Percentiles rank a stretch among this genome's conserved stretches.
phyloP scores from a whole-genome alignment of 176 grass and related monocot species.

The Eleusine indica region DNA sequence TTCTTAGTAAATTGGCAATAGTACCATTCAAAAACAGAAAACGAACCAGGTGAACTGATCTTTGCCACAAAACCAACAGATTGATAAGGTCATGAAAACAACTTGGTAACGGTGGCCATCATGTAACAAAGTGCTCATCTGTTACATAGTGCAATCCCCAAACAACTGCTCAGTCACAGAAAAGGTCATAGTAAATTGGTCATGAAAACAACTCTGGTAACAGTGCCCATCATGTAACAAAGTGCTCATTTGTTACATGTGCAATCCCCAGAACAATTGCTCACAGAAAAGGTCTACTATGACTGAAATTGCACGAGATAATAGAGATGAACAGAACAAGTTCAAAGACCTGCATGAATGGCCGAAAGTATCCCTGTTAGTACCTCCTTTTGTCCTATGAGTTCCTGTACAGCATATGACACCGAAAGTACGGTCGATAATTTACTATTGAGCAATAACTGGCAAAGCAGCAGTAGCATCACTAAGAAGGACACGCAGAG shows the following conservation, averaged over 20 bases:
- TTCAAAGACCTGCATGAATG: slow-evolving; percentile 11
- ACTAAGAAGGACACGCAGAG: slow-evolving; percentile 3
- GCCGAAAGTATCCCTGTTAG: background rate
- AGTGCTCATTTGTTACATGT: background rate
- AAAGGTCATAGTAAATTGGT: background rate
- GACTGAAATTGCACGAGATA: background rate
- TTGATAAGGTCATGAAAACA: background rate
- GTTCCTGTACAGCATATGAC: background rate
- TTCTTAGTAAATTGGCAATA: background rate
- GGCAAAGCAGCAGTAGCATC: background rate
- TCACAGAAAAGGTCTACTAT: background rate
- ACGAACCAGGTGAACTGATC: background rate
- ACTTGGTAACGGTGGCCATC: background rate
- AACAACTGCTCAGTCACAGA: background rate
- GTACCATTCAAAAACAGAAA: background rate
- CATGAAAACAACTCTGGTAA: background rate
- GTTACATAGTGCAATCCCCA: background rate
- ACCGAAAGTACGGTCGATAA: slow-evolving; percentile 10
- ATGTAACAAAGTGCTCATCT: background rate
- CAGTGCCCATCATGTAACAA: background rate
- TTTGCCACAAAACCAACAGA: background rate
- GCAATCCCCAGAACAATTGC: background rate
- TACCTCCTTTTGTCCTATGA: background rate
- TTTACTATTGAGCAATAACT: slow-evolving; percentile 31
- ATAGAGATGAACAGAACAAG: background rate